Evolutionary conservation across 2,329 filamentous ascomycete genomes (phyloP), one percentile per base, ranked within the genome.

Genomic region (Colletotrichum brevisporum): DNA sequence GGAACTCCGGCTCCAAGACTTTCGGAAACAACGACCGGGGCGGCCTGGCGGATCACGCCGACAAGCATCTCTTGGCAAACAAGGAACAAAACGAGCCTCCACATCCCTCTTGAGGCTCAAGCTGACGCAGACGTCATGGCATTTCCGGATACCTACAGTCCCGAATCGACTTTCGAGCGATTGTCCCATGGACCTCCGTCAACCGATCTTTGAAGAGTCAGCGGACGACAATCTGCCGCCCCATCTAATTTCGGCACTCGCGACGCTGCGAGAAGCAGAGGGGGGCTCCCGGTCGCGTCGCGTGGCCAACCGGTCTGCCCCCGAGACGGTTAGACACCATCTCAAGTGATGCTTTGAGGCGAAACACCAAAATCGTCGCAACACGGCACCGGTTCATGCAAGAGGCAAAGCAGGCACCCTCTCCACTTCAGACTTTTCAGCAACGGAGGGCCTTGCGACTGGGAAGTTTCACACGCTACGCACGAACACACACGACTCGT

Each of bases 281-380:
- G 59, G 54, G 62, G n/a, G 47, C 41, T 36, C 43, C 55, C 31
- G 15, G 54, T 24, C 26, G 24, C 26, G 9, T 24, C 47, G 50
- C 50, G 54, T 55, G 36, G 63, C 41, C 12, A 60, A 15, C 51
- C 57, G n/a, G n/a, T 36, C 58, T 39, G 52, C 43, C 36, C 56
- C 31, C 43, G 52, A 57, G 24, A 16, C 43, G 52, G 54, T 52
- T 63, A 31, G 58, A 63, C 21, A 51, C 41, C 54, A 41, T 60
- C 61, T 48, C 48, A 65, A 55, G n/a, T 31, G n/a, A 10, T 26
- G 24, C 50, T 41, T 58, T 45, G 36, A 60, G 48, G 54, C 61
- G 61, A 69, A 69, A 69, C 61, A 43, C 54, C 10, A 45, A 65
- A 58, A 58, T 65, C 66, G 61, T 60, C 66, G 48, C 61, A 65